Evolutionary conservation across 805 yeast species (phyloP).

Genomic region (Suhomyces sp.): DNA sequence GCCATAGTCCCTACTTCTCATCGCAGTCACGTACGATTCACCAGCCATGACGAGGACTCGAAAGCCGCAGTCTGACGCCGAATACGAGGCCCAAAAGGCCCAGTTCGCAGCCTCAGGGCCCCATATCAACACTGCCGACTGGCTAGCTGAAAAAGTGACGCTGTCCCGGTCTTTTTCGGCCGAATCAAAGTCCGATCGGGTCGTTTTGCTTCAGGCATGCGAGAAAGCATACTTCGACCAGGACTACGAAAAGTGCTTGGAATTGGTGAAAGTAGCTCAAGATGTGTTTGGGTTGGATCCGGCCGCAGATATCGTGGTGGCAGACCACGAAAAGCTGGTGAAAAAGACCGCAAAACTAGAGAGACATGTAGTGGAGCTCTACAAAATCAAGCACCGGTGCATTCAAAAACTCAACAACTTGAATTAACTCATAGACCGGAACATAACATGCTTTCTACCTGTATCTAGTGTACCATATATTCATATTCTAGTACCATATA

Average conservation of each 20-base stretch:
- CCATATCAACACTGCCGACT: conserved; percentile 41
- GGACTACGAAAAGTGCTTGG: conserved; percentile 51
- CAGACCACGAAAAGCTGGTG: conserved; percentile 13
- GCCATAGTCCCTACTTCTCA: no score
- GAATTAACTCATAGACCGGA: no score
- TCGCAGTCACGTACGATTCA: no score
- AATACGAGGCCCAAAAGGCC: conserved; percentile 48
- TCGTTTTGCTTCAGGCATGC: conserved; percentile 53
- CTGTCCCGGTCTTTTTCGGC: conserved; percentile 23
- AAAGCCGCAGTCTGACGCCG: conserved; percentile 70
- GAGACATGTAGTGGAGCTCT: conserved; percentile 51
- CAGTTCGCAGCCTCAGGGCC: conserved; percentile 61
- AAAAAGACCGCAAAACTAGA: conserved; percentile 38
- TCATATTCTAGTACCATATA: no score
- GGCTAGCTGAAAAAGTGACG: conserved; percentile 33
- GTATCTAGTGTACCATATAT: neutral
- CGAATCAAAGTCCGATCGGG: conserved; percentile 51
- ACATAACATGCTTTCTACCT: no score
- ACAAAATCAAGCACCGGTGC: conserved; percentile 39
- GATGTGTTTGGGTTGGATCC: conserved; percentile 23
- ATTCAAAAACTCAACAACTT: neutral
- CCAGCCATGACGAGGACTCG: conserved; percentile 29
- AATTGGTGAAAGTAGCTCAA: conserved; percentile 23
- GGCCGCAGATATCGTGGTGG: conserved; percentile 15
- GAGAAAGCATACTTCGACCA: conserved; percentile 60